Evolutionary conservation across 768 basidiomycete species (phyloP).

Genomic region (Boletus rubroflammeus): DNA sequence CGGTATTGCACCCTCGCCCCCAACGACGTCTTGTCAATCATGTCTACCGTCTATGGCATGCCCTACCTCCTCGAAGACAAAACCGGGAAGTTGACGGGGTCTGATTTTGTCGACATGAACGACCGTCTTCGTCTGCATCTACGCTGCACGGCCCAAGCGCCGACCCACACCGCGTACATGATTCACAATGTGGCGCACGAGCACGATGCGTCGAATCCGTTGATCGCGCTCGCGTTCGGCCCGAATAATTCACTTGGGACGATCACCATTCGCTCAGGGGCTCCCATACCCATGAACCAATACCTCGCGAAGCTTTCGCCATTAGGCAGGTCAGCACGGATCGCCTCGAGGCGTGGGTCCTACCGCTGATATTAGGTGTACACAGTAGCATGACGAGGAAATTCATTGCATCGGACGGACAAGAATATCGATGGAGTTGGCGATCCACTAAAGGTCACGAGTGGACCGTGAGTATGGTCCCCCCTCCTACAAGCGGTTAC

Average conservation of each 20-base stretch:
- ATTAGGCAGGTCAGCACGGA: slow-evolving; percentile 40
- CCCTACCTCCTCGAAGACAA: slow-evolving; percentile 65
- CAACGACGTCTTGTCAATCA: slow-evolving; percentile 8
- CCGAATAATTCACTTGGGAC: slow-evolving; percentile 48
- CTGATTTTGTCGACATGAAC: slow-evolving; percentile 61
- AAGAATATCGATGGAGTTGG: slow-evolving; percentile 60
- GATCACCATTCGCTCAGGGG: slow-evolving; percentile 40
- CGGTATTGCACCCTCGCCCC: not conserved
- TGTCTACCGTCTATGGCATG: slow-evolving; percentile 46
- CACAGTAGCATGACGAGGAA: slow-evolving; percentile 45
- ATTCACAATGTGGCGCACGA: slow-evolving; percentile 42
- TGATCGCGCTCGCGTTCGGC: slow-evolving; percentile 51
- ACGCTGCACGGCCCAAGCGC: slow-evolving; percentile 44
- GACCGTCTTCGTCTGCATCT: slow-evolving; percentile 52
- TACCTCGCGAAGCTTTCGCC: slow-evolving; percentile 45
- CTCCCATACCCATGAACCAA: slow-evolving; percentile 44
- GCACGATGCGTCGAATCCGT: slow-evolving; percentile 33
- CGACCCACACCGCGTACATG: slow-evolving; percentile 46
- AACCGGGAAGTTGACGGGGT: slow-evolving; percentile 48
- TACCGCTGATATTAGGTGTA: slow-evolving; percentile 3
- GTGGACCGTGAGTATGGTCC: slow-evolving; percentile 52
- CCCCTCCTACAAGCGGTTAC: not conserved
- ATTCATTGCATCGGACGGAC: slow-evolving; percentile 57
- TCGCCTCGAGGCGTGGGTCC: not conserved
- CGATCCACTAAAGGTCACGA: slow-evolving; percentile 48